These are phyloP conservation scores for Quercus ilex DNA, from an alignment of 306 rosid species.

Conservation along the genomic window DNA sequence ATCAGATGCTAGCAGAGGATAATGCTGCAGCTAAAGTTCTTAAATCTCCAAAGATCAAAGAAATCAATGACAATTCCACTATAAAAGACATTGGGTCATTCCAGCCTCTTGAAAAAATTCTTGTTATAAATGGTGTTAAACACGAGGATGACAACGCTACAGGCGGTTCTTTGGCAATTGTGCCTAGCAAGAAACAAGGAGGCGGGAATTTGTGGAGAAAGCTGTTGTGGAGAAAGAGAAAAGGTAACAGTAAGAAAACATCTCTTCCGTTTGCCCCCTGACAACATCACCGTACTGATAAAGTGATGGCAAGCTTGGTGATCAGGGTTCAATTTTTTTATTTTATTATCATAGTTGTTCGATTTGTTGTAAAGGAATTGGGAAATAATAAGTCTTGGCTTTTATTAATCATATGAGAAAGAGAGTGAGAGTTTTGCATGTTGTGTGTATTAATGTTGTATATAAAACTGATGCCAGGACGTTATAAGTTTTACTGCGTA, in stretches of 20 bases:
- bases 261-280: constrained; percentile 33
- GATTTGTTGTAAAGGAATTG: constrained; percentile 20
- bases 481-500: neutral
- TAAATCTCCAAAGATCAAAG: constrained; percentile 25
- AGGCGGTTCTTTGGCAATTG: constrained; percentile 53
- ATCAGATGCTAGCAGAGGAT: constrained; percentile 80
- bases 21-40: constrained; percentile 19
- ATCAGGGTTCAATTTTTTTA: neutral
- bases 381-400: neutral
- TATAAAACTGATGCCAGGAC: constrained; percentile 4
- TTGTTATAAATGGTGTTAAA: constrained; percentile 36
- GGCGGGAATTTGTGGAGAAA: constrained; percentile 56
- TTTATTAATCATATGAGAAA: neutral
- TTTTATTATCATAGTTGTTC: constrained; percentile 2
- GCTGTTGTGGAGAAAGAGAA: constrained; percentile 70
- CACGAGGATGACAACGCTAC: constrained; percentile 30
- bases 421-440: constrained; percentile 5
- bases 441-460: constrained; percentile 28
- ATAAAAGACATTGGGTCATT: constrained; percentile 16
- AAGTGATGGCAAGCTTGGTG: constrained; percentile 15
- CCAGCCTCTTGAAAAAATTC: constrained; percentile 35
- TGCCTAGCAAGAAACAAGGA: constrained; percentile 55
- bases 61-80: constrained; percentile 29
- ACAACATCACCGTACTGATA: constrained; percentile 16
- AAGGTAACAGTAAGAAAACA: constrained; percentile 44